phyloP scores from a whole-genome alignment of 2,329 filamentous ascomycete genomes.

The Penicillium thymicola region DNA sequence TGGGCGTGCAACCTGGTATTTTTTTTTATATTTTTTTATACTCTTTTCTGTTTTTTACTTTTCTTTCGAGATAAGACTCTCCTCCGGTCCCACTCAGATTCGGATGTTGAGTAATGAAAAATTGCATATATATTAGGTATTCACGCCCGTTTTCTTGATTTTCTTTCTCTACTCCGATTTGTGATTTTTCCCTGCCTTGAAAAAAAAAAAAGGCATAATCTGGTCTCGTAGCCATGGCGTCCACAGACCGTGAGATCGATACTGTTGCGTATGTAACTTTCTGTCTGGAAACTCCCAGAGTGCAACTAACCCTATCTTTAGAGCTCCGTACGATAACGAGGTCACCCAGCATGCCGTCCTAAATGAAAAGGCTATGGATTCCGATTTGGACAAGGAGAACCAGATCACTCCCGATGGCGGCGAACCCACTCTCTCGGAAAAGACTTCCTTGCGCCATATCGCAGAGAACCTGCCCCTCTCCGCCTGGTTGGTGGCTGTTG shows the following conservation, averaged over 20 bases:
- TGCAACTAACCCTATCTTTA: slow-evolving; percentile 6
- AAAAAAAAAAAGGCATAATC: not conserved
- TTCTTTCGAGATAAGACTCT: not conserved
- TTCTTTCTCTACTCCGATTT: slow-evolving; percentile 4
- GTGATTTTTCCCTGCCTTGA: slow-evolving; percentile 4
- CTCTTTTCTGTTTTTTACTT: slow-evolving; percentile 5
- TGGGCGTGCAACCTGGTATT: not conserved
- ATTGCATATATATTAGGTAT: slow-evolving; percentile 24
- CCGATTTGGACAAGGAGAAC: slow-evolving; percentile 30
- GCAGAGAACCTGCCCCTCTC: slow-evolving; percentile 55
- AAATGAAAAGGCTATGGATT: slow-evolving; percentile 27
- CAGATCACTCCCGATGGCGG: slow-evolving; percentile 45
- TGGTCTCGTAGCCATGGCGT: slow-evolving; percentile 21
- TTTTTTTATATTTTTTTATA: not conserved
- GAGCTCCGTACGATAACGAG: slow-evolving; percentile 19
- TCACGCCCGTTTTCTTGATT: not conserved
- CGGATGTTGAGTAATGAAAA: slow-evolving; percentile 19
- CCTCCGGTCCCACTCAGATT: slow-evolving; percentile 16
- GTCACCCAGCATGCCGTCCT: slow-evolving; percentile 14
- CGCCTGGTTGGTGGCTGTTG: slow-evolving; percentile 56
- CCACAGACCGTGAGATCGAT: slow-evolving; percentile 28
- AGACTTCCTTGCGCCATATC: slow-evolving; percentile 50
- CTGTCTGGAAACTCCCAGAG: not conserved
- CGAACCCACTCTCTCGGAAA: slow-evolving; percentile 54
- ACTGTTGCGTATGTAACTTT: slow-evolving; percentile 22